Conservation (phyloP, 2,329 filamentous ascomycete genomes). For the Pseudogymnoascus sp. region DNA sequence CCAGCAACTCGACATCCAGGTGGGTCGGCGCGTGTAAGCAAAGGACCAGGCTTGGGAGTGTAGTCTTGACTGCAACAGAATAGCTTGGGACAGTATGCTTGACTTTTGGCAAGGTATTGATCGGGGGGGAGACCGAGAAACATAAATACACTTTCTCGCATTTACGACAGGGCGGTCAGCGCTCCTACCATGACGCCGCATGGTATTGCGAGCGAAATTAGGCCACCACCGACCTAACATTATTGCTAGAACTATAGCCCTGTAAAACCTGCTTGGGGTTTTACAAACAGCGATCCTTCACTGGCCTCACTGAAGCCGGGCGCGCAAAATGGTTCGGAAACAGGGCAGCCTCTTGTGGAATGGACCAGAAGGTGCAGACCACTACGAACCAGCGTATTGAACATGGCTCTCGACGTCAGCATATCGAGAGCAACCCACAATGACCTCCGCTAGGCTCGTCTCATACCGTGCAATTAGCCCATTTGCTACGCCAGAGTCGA, state of each 20-base stretch:
- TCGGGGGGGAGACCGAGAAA: constrained; percentile 4
- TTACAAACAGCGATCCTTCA: constrained; percentile 5
- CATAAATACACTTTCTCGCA: constrained; percentile 8
- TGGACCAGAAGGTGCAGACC: background rate
- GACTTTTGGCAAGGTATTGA: background rate
- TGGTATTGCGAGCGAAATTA: constrained; percentile 6
- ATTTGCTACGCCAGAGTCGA: constrained; percentile 5
- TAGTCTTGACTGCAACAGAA: constrained; percentile 4
- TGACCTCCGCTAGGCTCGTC: constrained; percentile 2
- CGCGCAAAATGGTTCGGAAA: constrained; percentile 1
- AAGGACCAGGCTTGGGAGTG: background rate
- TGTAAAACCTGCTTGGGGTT: constrained; percentile 8
- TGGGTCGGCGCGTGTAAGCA: constrained; percentile 1
- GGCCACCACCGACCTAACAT: constrained; percentile 3
- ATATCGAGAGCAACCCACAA: background rate
- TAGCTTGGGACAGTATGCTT: background rate
- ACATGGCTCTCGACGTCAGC: constrained; percentile 1
- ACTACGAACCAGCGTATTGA: constrained; percentile 5
- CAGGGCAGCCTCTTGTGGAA: constrained; percentile 6
- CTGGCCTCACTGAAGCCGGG: constrained; percentile 8
- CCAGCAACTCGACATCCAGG: constrained; percentile 3
- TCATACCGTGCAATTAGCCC: background rate
- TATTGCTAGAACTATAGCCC: background rate
- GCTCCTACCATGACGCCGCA: constrained; percentile 5
- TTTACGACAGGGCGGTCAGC: background rate